phyloP scores from a whole-genome alignment of 768 basidiomycete species.

The Tulasnella sp. region DNA sequence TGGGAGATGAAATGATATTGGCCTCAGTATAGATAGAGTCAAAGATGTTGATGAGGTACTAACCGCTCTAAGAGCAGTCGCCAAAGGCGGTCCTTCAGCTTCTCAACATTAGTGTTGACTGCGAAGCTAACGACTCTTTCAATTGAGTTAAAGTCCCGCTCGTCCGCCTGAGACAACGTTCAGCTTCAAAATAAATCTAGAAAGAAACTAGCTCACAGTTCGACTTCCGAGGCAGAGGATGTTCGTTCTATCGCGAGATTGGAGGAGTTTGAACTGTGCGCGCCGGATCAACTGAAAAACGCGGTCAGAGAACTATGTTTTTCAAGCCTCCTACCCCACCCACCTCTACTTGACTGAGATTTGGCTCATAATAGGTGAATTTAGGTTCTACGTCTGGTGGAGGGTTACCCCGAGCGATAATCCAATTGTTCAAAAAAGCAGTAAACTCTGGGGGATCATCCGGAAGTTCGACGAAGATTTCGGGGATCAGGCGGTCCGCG shows the following conservation, averaged over 20 bases:
- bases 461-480: constrained; percentile 19
- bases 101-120: constrained; percentile 69
- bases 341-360: constrained; percentile 21
- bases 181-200: background rate
- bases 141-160: constrained; percentile 36
- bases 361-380: constrained; percentile 11
- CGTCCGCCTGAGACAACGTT: background rate
- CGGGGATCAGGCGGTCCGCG: background rate
- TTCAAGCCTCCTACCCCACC: background rate
- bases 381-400: background rate
- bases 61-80: constrained; percentile 59
- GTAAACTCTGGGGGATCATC: constrained; percentile 17
- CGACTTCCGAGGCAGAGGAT: constrained; percentile 66
- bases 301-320: background rate
- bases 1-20: constrained; percentile 36
- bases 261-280: constrained; percentile 28
- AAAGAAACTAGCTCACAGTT: constrained; percentile 45
- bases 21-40: background rate
- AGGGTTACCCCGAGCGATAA: background rate
- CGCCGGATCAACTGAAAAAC: constrained; percentile 26
- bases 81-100: constrained; percentile 63
- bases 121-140: constrained; percentile 55
- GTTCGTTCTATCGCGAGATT: constrained; percentile 41
- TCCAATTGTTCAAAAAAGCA: background rate
- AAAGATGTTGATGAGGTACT: constrained; percentile 27